Evolutionary conservation across 345 rosid species (phyloP).

Genomic region (Eucalyptus marginata): DNA sequence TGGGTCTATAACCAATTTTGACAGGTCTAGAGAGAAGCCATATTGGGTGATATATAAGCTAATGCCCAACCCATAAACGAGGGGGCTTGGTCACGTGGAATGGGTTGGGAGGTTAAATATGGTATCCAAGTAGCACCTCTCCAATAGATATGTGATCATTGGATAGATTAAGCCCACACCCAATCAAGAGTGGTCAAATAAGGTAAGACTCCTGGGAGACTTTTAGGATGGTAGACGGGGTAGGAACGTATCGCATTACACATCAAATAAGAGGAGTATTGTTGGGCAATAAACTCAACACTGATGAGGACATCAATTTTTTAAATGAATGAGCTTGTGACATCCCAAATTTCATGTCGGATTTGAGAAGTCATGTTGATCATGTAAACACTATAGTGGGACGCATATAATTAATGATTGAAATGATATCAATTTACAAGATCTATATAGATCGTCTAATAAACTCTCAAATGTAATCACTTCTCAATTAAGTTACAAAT

Average conservation of each 20-base stretch:
- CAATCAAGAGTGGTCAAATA: neutral
- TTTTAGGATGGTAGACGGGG: neutral
- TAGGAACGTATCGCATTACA: neutral
- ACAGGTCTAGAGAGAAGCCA: neutral
- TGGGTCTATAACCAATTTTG: neutral
- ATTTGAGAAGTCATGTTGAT: neutral
- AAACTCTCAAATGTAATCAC: neutral
- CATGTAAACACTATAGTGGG: neutral
- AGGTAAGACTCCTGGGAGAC: neutral
- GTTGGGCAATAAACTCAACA: neutral
- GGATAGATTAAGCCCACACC: neutral
- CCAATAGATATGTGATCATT: neutral
- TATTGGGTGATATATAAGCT: neutral
- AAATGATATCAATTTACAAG: neutral
- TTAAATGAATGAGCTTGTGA: neutral
- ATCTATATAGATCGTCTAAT: neutral
- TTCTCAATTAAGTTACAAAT: neutral
- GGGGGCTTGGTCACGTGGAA: neutral
- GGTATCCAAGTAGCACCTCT: neutral
- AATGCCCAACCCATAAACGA: neutral
- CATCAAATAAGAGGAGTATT: neutral
- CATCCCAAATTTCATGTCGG: neutral
- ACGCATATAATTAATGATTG: neutral
- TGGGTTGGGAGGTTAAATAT: too few species aligned
- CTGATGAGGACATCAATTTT: neutral